phyloP scores from a whole-genome alignment of 2,329 filamentous ascomycete genomes.

The Simplicillium sp. region DNA sequence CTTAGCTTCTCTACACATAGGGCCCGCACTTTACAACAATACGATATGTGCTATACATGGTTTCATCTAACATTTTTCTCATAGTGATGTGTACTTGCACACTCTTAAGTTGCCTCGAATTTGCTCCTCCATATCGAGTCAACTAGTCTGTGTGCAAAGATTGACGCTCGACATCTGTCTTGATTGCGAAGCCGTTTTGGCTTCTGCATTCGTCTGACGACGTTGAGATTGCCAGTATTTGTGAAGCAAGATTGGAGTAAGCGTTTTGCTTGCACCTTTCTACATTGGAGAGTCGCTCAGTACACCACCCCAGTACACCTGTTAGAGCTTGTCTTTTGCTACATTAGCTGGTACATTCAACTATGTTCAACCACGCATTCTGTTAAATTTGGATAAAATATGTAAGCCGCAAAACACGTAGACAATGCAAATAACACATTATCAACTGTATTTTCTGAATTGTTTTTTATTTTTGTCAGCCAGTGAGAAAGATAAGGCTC shows the following conservation, averaged over 20 bases:
- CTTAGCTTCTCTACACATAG: background rate
- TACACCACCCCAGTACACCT: too few relatives aligned
- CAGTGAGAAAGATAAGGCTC: too few relatives aligned
- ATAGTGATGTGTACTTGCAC: constrained; percentile 46
- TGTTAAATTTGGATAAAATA: too few relatives aligned
- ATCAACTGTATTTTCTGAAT: too few relatives aligned
- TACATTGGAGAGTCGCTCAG: too few relatives aligned
- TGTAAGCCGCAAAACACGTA: too few relatives aligned
- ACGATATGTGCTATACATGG: background rate
- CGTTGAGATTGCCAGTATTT: constrained; percentile 1
- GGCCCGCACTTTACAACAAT: background rate
- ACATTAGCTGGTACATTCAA: too few relatives aligned
- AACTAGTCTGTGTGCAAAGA: constrained; percentile 98
- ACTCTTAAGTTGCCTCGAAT: constrained; percentile 94
- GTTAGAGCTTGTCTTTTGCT: too few relatives aligned
- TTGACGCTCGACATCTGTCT: constrained; percentile 35
- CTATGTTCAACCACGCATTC: too few relatives aligned
- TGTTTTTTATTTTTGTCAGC: too few relatives aligned
- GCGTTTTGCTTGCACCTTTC: background rate
- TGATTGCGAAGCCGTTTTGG: constrained; percentile 43
- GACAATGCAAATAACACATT: too few relatives aligned
- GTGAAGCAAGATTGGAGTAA: constrained; percentile 4
- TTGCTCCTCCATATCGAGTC: constrained; percentile 70
- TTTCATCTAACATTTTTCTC: background rate
- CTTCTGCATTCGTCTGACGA: constrained; percentile 5